A percentile compares a stretch with the other conserved stretches of the same genome.
phyloP scores from a whole-genome alignment of 1,284 basidiomycete genomes.

The Cryptococcus sp. region DNA sequence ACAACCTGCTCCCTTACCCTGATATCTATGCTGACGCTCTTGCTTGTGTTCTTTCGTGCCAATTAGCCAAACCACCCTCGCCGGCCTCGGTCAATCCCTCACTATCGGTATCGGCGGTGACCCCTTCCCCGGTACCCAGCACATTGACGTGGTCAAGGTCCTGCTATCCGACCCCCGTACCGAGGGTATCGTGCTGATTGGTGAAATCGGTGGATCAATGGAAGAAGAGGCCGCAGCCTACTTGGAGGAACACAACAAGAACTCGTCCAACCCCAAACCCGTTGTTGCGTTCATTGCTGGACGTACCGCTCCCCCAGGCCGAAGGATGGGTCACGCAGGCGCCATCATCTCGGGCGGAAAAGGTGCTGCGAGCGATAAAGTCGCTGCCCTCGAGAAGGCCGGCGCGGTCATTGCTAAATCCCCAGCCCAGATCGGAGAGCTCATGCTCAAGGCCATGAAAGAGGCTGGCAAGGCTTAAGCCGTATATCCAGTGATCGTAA shows the following conservation, averaged over 20 bases:
- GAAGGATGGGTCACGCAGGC: slow-evolving; percentile 98
- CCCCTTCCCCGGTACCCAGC: slow-evolving; percentile 85
- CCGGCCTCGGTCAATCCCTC: slow-evolving; percentile 93
- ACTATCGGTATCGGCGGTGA: slow-evolving; percentile 99
- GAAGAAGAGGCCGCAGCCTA: slow-evolving; percentile 99
- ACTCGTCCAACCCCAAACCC: slow-evolving; percentile 82
- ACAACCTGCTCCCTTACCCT: neutral
- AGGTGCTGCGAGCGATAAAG: slow-evolving; percentile 94
- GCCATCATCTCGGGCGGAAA: slow-evolving; percentile 98
- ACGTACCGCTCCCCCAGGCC: slow-evolving; percentile 92
- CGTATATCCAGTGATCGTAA: too few relatives aligned
- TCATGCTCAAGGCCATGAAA: slow-evolving; percentile 88
- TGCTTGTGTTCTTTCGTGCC: slow-evolving; percentile 26
- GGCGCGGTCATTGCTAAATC: slow-evolving; percentile 93
- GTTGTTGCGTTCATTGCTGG: slow-evolving; percentile 98
- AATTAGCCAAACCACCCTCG: slow-evolving; percentile 82
- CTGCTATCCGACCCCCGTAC: slow-evolving; percentile 93
- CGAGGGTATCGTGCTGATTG: slow-evolving; percentile 95
- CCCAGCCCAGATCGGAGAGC: slow-evolving; percentile 87
- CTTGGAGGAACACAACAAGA: slow-evolving; percentile 90
- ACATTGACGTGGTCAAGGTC: slow-evolving; percentile 93
- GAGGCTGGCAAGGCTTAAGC: slow-evolving; percentile 73
- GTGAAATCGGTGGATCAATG: slow-evolving; percentile 99
- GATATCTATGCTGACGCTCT: neutral
- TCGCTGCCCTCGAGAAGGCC: slow-evolving; percentile 87